Base-by-base conservation (phyloP, 225 moss, liverwort and hornwort genomes). In the Ulota crispa region DNA sequence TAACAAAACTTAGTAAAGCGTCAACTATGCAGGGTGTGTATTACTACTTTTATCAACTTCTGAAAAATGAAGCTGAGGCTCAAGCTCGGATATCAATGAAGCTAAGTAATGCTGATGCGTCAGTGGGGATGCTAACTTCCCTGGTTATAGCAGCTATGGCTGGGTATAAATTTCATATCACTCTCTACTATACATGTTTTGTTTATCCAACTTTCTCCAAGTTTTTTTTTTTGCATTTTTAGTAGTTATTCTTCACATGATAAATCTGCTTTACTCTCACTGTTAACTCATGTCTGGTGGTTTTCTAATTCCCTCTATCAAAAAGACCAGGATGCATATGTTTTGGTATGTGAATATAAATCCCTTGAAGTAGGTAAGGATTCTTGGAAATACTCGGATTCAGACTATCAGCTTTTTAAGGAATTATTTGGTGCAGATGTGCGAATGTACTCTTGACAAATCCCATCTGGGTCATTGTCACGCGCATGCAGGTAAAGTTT, bases 381-480 rank as follows among this genome's bases (percentile, higher is more conserved):
- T 50, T 54, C 14, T 77, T 39, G 53, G 72, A 80, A 39, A 27
- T 42, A 18, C 71, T 23, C 32, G 66, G 77, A 77, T 55, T 11
- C 37, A 73, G 45, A 47, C 21, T 50, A 64, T 3, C 14, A 69
- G 16, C 24, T 59, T 45, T 26, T 36, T 8, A 53, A 55, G 30
- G 18, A 19, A 4, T 54, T n/a, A 55, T 54, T 75, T 39, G 65
- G 60, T 92, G 80, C 93, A 95, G 95, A 63, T 93, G 90, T 82
- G 89, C 88, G 11, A 99, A 99, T 85, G 98, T 99, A 50, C 77
- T 99, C 24, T 69, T 96, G 75, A 99, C 98, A 52, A 96, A 94
- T 82, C 98, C 98, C 62, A 92, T 99, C 63, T 99, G 98, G 98
- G 98, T 99, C 79, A 93, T 99, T 78, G 98, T 99, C 84, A 99